Percentiles rank a stretch among this genome's conserved stretches.
Conservation (phyloP, 768 basidiomycete genomes). For the Psilocybe cubensis region DNA sequence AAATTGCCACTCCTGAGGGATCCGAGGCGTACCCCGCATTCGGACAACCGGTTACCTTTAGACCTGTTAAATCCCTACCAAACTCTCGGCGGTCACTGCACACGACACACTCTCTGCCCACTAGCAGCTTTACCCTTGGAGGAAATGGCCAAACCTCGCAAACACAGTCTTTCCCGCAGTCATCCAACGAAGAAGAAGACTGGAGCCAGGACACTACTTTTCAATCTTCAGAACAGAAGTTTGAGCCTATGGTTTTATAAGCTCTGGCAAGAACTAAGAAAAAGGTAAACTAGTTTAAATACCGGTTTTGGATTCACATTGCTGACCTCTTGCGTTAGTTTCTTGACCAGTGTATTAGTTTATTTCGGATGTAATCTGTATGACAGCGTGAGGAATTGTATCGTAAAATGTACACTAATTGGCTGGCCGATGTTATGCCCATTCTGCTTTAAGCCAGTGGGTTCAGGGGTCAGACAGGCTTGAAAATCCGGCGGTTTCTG, state of each 20-base stretch:
- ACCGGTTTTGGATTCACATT: background rate
- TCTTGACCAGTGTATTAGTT: background rate
- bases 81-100: slow-evolving; percentile 34
- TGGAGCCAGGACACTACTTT: slow-evolving; percentile 37
- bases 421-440: background rate
- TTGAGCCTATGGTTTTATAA: slow-evolving; percentile 26
- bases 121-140: slow-evolving; percentile 23
- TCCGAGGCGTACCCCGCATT: background rate
- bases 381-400: background rate
- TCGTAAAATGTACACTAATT: background rate
- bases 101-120: slow-evolving; percentile 42
- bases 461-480: background rate
- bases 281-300: background rate
- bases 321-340: background rate
- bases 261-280: background rate
- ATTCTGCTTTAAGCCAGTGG: background rate
- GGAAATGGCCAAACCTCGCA: background rate
- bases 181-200: slow-evolving; percentile 40
- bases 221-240: slow-evolving; percentile 21
- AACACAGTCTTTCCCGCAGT: background rate
- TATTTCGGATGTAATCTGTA: background rate
- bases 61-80: slow-evolving; percentile 46
- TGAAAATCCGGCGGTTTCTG: too few relatives aligned
- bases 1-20: background rate
- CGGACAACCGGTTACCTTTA: slow-evolving; percentile 6